A percentile compares a stretch with the other conserved stretches of the same genome.
These are phyloP conservation scores for Auricularia cornea DNA, from an alignment of 768 basidiomycete genomes.

Conservation along the genomic window DNA sequence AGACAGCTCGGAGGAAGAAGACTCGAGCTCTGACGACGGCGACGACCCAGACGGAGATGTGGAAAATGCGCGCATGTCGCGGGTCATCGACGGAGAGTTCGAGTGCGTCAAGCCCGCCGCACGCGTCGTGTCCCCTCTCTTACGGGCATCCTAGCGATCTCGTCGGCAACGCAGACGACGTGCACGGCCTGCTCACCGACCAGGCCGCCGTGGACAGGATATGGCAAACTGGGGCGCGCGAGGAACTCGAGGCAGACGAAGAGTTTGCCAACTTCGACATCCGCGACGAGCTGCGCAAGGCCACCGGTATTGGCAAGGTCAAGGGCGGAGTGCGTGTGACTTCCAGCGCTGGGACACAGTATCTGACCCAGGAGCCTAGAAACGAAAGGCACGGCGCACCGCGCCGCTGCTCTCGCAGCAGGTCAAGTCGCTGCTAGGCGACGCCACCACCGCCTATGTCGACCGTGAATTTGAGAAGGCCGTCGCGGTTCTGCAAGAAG, in stretches of 20 bases:
- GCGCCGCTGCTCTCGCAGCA: slow-evolving; percentile 53
- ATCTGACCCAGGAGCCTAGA: not conserved
- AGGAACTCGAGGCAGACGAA: slow-evolving; percentile 48
- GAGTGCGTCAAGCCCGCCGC: slow-evolving; percentile 32
- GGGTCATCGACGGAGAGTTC: slow-evolving; percentile 49
- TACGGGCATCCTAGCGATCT: slow-evolving; percentile 42
- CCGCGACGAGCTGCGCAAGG: slow-evolving; percentile 62
- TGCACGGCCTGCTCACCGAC: slow-evolving; percentile 35
- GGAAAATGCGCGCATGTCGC: slow-evolving; percentile 19
- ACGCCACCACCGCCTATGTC: slow-evolving; percentile 82
- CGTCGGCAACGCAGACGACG: slow-evolving; percentile 52
- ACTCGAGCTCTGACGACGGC: not conserved
- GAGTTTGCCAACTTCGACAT: slow-evolving; percentile 33
- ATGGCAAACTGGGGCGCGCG: slow-evolving; percentile 55
- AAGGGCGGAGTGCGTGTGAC: slow-evolving; percentile 32
- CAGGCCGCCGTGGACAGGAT: slow-evolving; percentile 48
- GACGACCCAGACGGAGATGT: not conserved
- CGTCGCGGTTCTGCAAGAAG: slow-evolving; percentile 77
- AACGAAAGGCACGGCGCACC: slow-evolving; percentile 42
- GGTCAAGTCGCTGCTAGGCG: slow-evolving; percentile 67
- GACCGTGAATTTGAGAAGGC: slow-evolving; percentile 58
- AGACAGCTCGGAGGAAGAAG: not conserved
- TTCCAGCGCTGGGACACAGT: not conserved
- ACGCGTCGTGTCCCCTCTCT: slow-evolving; percentile 7
- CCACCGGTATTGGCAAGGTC: slow-evolving; percentile 61